Conservation (phyloP, 805 yeast species). For the Lachancea fermentati region DNA sequence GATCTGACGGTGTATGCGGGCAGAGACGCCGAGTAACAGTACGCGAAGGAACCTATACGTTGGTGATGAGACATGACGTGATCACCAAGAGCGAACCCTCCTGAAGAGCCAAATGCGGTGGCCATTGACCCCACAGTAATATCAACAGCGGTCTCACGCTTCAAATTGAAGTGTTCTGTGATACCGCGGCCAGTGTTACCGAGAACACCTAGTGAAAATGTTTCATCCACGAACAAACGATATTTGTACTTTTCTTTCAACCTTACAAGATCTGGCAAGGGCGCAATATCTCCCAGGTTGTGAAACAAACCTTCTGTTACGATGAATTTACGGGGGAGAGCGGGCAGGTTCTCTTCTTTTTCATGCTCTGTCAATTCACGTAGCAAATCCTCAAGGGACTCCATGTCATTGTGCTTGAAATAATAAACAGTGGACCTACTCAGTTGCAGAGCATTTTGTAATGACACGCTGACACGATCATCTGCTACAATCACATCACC, state of each 20-base stretch:
- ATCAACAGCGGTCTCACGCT: conserved; percentile 63
- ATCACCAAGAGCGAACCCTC: conserved; percentile 91
- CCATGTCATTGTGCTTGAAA: conserved; percentile 84
- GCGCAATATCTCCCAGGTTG: conserved; percentile 73
- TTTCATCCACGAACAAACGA: conserved; percentile 82
- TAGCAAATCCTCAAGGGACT: conserved; percentile 67
- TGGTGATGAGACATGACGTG: conserved; percentile 84
- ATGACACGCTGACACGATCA: conserved; percentile 62
- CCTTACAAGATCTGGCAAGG: conserved; percentile 60
- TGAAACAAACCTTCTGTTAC: conserved; percentile 88
- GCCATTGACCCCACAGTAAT: conserved; percentile 87
- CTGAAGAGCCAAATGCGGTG: conserved; percentile 72
- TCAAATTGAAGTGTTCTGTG: conserved; percentile 64
- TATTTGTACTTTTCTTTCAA: conserved; percentile 79
- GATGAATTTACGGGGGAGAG: conserved; percentile 79
- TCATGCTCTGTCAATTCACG: conserved; percentile 54
- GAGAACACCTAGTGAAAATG: conserved; percentile 77
- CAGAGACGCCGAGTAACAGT: conserved; percentile 88
- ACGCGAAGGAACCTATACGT: conserved; percentile 82
- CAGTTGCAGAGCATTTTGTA: conserved; percentile 83
- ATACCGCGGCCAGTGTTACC: conserved; percentile 85
- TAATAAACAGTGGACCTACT: conserved; percentile 74
- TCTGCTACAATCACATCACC: conserved; percentile 92
- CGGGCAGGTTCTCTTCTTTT: conserved; percentile 54
- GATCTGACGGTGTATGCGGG: conserved; percentile 85